A percentile compares a stretch with the other conserved stretches of the same genome.
phyloP scores from a whole-genome alignment of 345 rosid genomes.

The Salix koriyanagi region DNA sequence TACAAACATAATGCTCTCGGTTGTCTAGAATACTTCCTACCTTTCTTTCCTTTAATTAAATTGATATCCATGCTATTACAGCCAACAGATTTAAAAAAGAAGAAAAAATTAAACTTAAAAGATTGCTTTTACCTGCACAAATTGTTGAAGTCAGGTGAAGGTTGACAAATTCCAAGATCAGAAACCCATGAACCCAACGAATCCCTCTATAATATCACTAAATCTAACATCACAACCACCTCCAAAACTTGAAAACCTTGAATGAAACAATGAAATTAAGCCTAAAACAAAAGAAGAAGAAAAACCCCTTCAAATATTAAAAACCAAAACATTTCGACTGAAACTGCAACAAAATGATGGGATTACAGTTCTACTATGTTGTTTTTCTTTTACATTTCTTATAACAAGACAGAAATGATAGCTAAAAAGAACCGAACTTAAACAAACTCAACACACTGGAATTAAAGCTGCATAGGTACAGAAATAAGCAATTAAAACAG shows the following conservation, averaged over 20 bases:
- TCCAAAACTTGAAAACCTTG: neutral
- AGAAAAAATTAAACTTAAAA: neutral
- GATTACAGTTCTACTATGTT: neutral
- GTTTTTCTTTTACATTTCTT: no score
- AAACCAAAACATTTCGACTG: neutral
- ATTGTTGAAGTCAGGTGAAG: constrained; percentile 1
- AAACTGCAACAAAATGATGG: neutral
- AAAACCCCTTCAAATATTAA: neutral
- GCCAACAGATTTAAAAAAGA: neutral
- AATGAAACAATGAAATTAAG: neutral
- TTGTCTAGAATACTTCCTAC: neutral
- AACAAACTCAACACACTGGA: neutral
- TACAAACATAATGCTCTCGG: neutral
- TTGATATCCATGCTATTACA: neutral
- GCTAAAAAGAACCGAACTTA: neutral
- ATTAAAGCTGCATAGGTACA: constrained; percentile 4
- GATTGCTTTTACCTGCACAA: constrained; percentile 8
- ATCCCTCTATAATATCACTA: neutral
- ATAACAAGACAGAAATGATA: neutral
- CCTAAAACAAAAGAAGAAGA: neutral
- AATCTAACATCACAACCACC: neutral
- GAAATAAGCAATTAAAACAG: neutral
- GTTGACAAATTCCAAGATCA: constrained; percentile 3
- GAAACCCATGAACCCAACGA: neutral
- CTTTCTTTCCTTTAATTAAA: neutral